These are phyloP conservation scores for Chenopodium berlandieri DNA, from an alignment of 148 eudicot genomes.

Conservation along the genomic window DNA sequence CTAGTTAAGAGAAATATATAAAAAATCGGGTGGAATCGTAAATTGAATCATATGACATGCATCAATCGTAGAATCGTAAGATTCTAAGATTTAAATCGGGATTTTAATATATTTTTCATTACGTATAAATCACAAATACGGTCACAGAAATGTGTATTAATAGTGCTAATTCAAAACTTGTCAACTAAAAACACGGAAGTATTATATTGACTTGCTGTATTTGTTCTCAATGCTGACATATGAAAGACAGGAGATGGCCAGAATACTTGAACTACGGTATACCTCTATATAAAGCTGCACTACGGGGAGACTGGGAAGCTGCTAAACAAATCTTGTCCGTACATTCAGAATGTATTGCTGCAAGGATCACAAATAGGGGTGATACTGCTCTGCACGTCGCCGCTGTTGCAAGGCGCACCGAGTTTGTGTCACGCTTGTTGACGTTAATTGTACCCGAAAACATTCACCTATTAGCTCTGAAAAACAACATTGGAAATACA, in stretches of 20 bases:
- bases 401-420: conserved; percentile 25
- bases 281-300: conserved; percentile 36
- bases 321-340: conserved; percentile 4
- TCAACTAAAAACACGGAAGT: too few species aligned
- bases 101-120: too few species aligned
- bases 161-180: too few species aligned
- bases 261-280: conserved; percentile 16
- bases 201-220: too few species aligned
- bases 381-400: conserved; percentile 47
- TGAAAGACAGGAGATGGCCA: neutral
- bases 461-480: neutral
- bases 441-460: neutral
- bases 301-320: conserved; percentile 35
- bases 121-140: too few species aligned
- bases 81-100: too few species aligned
- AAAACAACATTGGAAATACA: conserved; percentile 30
- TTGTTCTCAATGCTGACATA: too few species aligned
- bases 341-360: conserved; percentile 9
- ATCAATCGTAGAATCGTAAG: too few species aligned
- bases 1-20: too few species aligned
- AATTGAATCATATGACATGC: too few species aligned
- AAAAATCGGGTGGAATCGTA: too few species aligned
- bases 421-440: conserved; percentile 30
- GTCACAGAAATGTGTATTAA: too few species aligned
- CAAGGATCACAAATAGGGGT: conserved; percentile 25